A percentile compares a stretch with the other conserved stretches of the same genome.
Conservation (phyloP, 805 yeast species). For the Teunomyces barrocoloradensis region DNA sequence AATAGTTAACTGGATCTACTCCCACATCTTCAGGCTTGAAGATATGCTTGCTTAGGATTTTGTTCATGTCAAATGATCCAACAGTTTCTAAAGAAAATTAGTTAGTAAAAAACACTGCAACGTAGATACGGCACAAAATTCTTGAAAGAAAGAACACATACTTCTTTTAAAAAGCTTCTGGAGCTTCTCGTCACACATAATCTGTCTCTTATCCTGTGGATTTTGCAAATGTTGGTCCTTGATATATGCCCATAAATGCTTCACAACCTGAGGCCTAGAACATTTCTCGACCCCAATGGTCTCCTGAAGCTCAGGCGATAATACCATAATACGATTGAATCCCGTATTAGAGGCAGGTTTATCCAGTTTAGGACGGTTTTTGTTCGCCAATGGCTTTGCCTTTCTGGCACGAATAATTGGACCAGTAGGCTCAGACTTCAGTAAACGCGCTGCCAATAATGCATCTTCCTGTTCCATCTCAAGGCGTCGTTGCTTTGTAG, state of each 20-base stretch:
- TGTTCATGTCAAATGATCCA: slow-evolving; percentile 59
- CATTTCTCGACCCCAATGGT: slow-evolving; percentile 43
- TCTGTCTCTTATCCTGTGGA: slow-evolving; percentile 62
- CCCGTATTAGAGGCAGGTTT: slow-evolving; percentile 29
- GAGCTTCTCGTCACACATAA: slow-evolving; percentile 60
- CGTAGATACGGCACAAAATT: too few relatives aligned
- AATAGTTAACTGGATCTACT: not conserved
- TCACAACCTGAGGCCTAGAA: slow-evolving; percentile 71
- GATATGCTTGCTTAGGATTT: slow-evolving; percentile 51
- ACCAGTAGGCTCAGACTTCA: slow-evolving; percentile 25
- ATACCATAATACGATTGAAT: slow-evolving; percentile 41
- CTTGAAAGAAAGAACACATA: slow-evolving; percentile 16
- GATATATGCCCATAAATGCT: slow-evolving; percentile 68
- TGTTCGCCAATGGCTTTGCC: slow-evolving; percentile 12
- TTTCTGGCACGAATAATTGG: slow-evolving; percentile 19
- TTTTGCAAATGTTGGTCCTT: slow-evolving; percentile 61
- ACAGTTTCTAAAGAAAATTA: slow-evolving; percentile 26
- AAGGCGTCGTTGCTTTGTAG: slow-evolving; percentile 18
- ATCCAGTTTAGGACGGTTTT: slow-evolving; percentile 12
- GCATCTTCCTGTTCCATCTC: slow-evolving; percentile 51
- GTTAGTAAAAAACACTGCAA: slow-evolving; percentile 9
- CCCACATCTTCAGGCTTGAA: slow-evolving; percentile 32
- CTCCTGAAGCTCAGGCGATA: slow-evolving; percentile 51
- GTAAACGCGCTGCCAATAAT: slow-evolving; percentile 49
- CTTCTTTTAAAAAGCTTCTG: slow-evolving; percentile 57